Evolutionary conservation across 306 rosid species (phyloP).

Genomic region (Vigna angularis): DNA sequence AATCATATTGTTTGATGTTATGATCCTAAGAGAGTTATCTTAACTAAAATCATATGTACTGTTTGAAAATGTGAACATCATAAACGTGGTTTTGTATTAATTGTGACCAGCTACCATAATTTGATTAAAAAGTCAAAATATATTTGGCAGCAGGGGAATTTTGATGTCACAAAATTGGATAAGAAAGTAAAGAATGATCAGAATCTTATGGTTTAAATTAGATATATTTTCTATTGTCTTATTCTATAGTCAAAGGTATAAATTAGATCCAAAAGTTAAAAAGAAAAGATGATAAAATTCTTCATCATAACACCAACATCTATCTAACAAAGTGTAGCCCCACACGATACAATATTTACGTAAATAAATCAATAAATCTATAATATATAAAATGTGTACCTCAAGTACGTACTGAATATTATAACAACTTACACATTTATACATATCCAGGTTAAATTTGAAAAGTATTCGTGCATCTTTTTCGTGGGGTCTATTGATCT

Average conservation of each 20-base stretch:
- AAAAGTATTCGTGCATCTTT: background rate
- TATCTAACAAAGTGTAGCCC: too few species aligned
- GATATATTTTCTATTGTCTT: constrained; percentile 6
- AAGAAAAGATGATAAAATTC: background rate
- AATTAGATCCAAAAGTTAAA: background rate
- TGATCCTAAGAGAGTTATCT: too few species aligned
- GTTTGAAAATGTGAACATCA: too few species aligned
- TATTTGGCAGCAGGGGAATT: constrained; percentile 29
- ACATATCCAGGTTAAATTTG: background rate
- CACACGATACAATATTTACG: too few species aligned
- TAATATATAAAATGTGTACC: too few species aligned
- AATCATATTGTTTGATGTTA: too few species aligned
- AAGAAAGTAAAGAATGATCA: background rate
- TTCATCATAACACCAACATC: too few species aligned
- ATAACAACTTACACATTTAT: background rate
- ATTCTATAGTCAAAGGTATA: constrained; percentile 15
- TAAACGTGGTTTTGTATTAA: too few species aligned
- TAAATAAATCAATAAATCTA: too few species aligned
- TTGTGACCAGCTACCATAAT: too few species aligned
- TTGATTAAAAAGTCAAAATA: background rate
- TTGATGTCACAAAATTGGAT: background rate
- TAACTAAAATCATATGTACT: too few species aligned
- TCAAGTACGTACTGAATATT: too few species aligned
- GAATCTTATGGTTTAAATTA: background rate
- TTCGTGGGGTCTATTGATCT: background rate